phyloP scores from a whole-genome alignment of 768 basidiomycete species.

The Rhodotorula graminis region DNA sequence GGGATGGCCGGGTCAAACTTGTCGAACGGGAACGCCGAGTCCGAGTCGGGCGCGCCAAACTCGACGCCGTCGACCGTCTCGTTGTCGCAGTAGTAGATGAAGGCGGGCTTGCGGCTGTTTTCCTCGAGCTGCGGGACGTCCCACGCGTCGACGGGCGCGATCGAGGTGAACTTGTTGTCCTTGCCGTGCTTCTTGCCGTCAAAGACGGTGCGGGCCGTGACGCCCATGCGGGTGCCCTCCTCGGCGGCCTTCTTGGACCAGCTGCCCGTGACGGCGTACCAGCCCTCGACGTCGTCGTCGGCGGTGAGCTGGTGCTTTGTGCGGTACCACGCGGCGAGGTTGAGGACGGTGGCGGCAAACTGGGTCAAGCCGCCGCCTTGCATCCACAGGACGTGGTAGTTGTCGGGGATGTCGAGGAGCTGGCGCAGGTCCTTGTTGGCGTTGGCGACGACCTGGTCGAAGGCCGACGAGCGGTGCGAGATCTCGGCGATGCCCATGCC shows the following conservation, averaged over 20 bases:
- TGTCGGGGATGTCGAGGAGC: slow-evolving; percentile 73
- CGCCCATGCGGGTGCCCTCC: slow-evolving; percentile 69
- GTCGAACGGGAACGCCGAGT: slow-evolving; percentile 67
- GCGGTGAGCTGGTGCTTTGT: slow-evolving; percentile 60
- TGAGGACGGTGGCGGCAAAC: slow-evolving; percentile 86
- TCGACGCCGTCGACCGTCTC: slow-evolving; percentile 96
- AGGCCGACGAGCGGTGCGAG: slow-evolving; percentile 90
- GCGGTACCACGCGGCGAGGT: slow-evolving; percentile 81
- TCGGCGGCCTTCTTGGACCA: slow-evolving; percentile 84
- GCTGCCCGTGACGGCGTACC: slow-evolving; percentile 87
- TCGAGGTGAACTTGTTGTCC: slow-evolving; percentile 52
- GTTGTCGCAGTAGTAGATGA: slow-evolving; percentile 98
- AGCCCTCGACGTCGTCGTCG: slow-evolving; percentile 60
- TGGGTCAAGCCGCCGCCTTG: slow-evolving; percentile 91
- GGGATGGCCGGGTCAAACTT: slow-evolving; percentile 53
- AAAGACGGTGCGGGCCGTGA: slow-evolving; percentile 63
- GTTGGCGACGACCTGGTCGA: slow-evolving; percentile 62
- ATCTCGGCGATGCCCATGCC: slow-evolving; percentile 96
- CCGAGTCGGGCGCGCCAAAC: slow-evolving; percentile 54
- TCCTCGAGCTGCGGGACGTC: slow-evolving; percentile 55
- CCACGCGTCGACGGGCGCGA: slow-evolving; percentile 71
- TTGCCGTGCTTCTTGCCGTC: slow-evolving; percentile 57
- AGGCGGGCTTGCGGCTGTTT: slow-evolving; percentile 60
- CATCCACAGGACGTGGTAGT: slow-evolving; percentile 81
- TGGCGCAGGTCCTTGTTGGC: slow-evolving; percentile 65